Base-by-base conservation (phyloP, 805 yeast species). In the Saccharomycopsis schoenii region DNA sequence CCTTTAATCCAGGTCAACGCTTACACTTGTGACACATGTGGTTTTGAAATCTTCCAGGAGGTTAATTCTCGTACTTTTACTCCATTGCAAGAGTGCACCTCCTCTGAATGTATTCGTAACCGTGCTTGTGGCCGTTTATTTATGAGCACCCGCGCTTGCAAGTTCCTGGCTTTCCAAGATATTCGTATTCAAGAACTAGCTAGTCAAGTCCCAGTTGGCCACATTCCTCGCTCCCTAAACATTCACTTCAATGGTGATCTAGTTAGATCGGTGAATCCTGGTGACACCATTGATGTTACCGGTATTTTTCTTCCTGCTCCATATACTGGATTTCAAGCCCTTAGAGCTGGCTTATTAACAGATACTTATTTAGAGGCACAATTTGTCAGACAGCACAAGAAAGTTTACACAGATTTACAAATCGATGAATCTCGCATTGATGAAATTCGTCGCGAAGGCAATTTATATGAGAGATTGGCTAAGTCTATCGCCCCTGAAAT, bases 21-120 rank as follows among this genome's bases (percentile, higher is more conserved):
- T 0, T 96, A 93, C 71, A 89, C 98, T 6, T 94, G 99, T 76
- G 99, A 94, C 71, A 88, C 88, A 68, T 94, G 99, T 78, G 99
- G 99, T 56, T 87, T 82, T 73, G 99, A 94, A 74, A 84, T 90
- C 59, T 94, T 96, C 79, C 98, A 94, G 76, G 98, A 96, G 72
- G 96, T 94, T 66, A 85, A 83, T 66, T 76, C 92, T 19, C 84
- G 85, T 70, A 84, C 88, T 54, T 96, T 89, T 74, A 84, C 88
- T 36, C 99, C 99, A n/a, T 76, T 91, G 59, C 71, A 77, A 2
- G 96, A 91, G 69, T 94, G 99, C 76, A 83, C 91, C 1, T 88
- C 97, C 1, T 80, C 80, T 34, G 85, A 83, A 66, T 94, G 99
- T 77, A 70, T 75, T 60, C 82, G 82, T 62, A 93, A 94, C 73